Conservation (phyloP, 148 eudicot genomes). For the Chenopodium suecicum region DNA sequence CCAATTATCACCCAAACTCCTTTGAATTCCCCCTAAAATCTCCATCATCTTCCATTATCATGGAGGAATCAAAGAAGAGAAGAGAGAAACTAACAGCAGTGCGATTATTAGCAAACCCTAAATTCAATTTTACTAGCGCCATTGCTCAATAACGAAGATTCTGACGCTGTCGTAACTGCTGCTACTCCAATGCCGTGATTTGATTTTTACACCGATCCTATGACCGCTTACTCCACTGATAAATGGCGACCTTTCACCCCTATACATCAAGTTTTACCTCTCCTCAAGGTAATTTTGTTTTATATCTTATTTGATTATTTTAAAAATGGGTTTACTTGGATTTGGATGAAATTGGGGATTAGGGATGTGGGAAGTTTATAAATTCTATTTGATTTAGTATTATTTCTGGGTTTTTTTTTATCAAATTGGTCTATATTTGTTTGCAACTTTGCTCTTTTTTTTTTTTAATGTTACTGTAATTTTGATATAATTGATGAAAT, state of each 20-base stretch:
- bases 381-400: not conserved
- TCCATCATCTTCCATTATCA: too few species aligned
- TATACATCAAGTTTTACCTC: slow-evolving; percentile 16
- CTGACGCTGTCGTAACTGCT: too few species aligned
- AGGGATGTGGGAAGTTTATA: too few species aligned
- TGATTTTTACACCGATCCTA: slow-evolving; percentile 77
- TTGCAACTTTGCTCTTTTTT: too few species aligned
- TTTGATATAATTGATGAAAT: not conserved
- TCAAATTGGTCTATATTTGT: not conserved
- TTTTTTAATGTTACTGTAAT: too few species aligned
- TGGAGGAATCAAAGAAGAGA: too few species aligned
- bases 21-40: too few species aligned
- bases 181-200: slow-evolving; percentile 32
- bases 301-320: not conserved
- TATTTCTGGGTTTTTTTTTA: not conserved
- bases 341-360: not conserved
- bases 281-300: not conserved
- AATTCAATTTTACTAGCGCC: too few species aligned
- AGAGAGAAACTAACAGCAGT: too few species aligned
- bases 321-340: not conserved
- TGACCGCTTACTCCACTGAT: slow-evolving; percentile 62
- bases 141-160: too few species aligned
- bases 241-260: slow-evolving; percentile 29
- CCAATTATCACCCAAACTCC: too few species aligned
- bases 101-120: too few species aligned